A percentile compares a stretch with the other conserved stretches of the same genome.
These are phyloP conservation scores for Aechmea fasciata DNA, from an alignment of 176 grass and related monocot genomes.

Conservation along the genomic window DNA sequence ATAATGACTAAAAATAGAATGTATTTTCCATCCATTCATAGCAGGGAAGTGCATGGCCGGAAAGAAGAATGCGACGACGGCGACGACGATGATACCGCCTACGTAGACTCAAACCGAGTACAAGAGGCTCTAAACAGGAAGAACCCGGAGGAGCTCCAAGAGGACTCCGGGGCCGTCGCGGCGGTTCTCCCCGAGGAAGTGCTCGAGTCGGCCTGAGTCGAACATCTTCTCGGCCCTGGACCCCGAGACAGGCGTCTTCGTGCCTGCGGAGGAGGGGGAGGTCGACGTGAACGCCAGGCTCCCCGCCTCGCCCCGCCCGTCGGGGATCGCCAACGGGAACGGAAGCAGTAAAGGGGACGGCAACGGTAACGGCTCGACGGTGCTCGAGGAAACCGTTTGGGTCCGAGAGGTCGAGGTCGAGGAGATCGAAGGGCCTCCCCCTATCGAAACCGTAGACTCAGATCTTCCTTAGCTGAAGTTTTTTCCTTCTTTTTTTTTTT, in stretches of 20 bases:
- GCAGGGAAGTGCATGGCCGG: constrained; percentile 8
- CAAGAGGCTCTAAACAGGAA: constrained; percentile 17
- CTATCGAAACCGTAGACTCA: neutral
- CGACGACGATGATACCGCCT: neutral
- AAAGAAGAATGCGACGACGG: neutral
- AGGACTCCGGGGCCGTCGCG: neutral
- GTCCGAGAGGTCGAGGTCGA: constrained; percentile 40
- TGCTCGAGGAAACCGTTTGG: constrained; percentile 53
- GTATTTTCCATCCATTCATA: neutral
- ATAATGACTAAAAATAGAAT: too few species aligned
- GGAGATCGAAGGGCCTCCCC: constrained; percentile 38
- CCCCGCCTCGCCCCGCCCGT: neutral
- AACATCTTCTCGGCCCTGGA: constrained; percentile 19
- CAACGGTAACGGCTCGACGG: neutral
- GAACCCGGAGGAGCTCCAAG: constrained; percentile 10
- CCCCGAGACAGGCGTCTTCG: constrained; percentile 18
- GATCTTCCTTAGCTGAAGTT: neutral
- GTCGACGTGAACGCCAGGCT: constrained; percentile 6
- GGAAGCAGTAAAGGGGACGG: too few species aligned
- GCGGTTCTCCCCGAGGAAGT: constrained; percentile 5
- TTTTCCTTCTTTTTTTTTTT: neutral
- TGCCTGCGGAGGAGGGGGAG: constrained; percentile 9
- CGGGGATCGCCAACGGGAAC: neutral
- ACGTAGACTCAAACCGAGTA: neutral
- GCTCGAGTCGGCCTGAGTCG: constrained; percentile 2